Conservation (phyloP, 306 rosid species). For the Senna tora region DNA sequence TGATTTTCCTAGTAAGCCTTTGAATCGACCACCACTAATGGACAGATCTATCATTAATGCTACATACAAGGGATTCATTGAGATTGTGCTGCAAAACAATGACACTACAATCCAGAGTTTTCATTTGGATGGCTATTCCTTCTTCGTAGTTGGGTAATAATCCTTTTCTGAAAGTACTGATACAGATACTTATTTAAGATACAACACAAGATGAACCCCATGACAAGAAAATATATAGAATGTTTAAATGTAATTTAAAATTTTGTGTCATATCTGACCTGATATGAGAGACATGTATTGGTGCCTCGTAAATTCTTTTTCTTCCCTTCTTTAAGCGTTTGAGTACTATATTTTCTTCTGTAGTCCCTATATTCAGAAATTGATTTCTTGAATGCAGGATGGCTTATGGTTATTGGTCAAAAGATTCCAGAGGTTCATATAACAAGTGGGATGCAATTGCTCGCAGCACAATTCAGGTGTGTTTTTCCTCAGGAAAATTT, state of each 20-base stretch:
- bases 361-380: conserved; percentile 15
- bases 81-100: conserved; percentile 79
- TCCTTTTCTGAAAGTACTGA: neutral
- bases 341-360: neutral
- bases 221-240: neutral
- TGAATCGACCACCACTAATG: conserved; percentile 52
- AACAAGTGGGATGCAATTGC: conserved; percentile 88
- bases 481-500: conserved; percentile 10
- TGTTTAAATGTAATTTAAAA: neutral
- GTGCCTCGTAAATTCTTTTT: neutral
- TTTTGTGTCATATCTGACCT: neutral
- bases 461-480: conserved; percentile 80
- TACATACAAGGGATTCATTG: conserved; percentile 83
- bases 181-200: too few relatives aligned
- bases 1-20: conserved; percentile 74
- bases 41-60: conserved; percentile 81
- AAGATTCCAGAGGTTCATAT: conserved; percentile 61
- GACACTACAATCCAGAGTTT: conserved; percentile 71
- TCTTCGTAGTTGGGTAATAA: conserved; percentile 79
- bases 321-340: neutral
- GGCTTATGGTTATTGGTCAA: conserved; percentile 78
- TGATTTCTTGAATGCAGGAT: conserved; percentile 57
- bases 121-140: conserved; percentile 83
- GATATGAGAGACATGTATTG: neutral
- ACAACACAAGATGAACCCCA: neutral